Base-by-base conservation (phyloP, 1,284 basidiomycete genomes). In the Vanrija sp. region DNA sequence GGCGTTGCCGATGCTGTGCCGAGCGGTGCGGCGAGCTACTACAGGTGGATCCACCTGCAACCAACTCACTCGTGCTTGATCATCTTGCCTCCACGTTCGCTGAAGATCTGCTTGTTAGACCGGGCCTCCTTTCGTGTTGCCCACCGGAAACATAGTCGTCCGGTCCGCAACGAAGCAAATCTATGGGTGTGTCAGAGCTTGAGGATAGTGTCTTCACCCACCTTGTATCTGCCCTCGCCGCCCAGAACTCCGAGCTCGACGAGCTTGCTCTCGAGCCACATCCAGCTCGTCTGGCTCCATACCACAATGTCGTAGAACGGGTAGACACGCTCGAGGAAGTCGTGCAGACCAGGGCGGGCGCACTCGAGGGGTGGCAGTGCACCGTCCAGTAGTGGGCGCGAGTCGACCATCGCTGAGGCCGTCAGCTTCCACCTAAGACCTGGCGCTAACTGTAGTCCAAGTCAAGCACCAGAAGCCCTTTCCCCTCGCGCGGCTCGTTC, bases 221-320 rank as follows among this genome's bases (percentile, higher is more conserved):
- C 86, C 79, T 89, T 83, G 73, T 92, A 92, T 63, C 82, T 83
- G 49, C 80, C 79, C 12, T 65, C 59, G 45, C 82, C 82, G 0
- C 89, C 89, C 18, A 95, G 78, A 85, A 94, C 89, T 23, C 84
- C 88, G 23, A 95, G 81, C 73, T 95, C 91, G 16, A 89, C 84
- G 5, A 96, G 81, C 76, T 95, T 96, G 29, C 86, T 85, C 74
- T 96, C 92, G 26, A 95, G 80, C 91, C 91, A 95, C 48, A 90
- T 81, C 91, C 91, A 93, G 60, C 84, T 86, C 1, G 91, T 94
- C 74, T 78, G 77, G 34, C 69, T 87, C 89, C 89, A 91, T 54
- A 91, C 85, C 64, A 86, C 88, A 58, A 92, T 88, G 65, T 93
- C 89, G 71, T 92, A 92, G 69, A 85, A 79, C 4, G 85, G 85